Conservation (phyloP, 257 asterid species). For the Solanum corneliomulleri region DNA sequence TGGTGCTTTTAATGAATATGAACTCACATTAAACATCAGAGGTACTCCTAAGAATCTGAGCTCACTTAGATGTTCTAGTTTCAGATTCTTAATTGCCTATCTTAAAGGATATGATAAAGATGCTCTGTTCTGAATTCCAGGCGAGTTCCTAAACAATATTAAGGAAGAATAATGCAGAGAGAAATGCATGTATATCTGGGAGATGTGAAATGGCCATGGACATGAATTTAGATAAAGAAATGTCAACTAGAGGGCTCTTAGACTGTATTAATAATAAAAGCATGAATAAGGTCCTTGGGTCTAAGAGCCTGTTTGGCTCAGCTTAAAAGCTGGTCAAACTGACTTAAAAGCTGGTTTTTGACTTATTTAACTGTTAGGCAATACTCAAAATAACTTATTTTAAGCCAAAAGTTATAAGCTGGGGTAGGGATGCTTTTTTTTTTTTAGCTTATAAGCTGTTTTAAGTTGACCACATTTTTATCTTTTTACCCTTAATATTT, state of each 20-base stretch:
- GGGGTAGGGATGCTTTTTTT: too few relatives aligned
- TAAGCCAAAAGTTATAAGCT: too few relatives aligned
- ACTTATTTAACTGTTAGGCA: too few relatives aligned
- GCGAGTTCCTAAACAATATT: not conserved
- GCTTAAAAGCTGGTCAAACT: too few relatives aligned
- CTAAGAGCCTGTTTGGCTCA: too few relatives aligned
- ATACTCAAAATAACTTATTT: too few relatives aligned
- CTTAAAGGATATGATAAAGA: not conserved
- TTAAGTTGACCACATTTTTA: too few relatives aligned
- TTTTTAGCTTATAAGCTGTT: too few relatives aligned
- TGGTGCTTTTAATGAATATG: not conserved
- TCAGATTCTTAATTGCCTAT: not conserved
- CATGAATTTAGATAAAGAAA: not conserved
- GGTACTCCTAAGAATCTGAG: not conserved
- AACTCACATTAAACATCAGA: not conserved
- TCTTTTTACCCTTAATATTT: too few relatives aligned
- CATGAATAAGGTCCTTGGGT: not conserved
- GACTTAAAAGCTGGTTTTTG: too few relatives aligned
- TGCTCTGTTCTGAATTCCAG: not conserved
- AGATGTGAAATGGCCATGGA: not conserved
- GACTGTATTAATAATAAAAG: not conserved
- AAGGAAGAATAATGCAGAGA: not conserved
- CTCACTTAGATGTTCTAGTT: not conserved
- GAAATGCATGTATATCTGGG: not conserved
- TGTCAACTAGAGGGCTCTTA: not conserved